Conservation (phyloP, 352 stramenopile genomes). For the Phytopythium montanum region DNA sequence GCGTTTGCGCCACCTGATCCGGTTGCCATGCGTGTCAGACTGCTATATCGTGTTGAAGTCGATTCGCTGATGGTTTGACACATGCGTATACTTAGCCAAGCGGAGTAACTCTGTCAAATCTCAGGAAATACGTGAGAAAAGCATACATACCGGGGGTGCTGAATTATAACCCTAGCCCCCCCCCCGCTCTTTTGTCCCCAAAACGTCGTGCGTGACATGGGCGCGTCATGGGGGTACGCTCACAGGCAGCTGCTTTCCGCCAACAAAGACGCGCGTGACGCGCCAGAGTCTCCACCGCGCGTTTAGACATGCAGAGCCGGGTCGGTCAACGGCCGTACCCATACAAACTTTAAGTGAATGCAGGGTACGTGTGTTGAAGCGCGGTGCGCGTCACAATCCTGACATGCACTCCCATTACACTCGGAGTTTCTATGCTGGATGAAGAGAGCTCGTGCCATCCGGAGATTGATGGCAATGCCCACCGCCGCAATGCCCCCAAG, state of each 20-base stretch:
- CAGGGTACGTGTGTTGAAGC: neutral
- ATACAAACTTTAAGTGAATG: neutral
- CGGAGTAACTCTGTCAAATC: neutral
- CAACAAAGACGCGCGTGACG: neutral
- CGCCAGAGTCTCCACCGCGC: neutral
- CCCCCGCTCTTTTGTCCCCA: slow-evolving; percentile 1
- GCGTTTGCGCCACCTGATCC: neutral
- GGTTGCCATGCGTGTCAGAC: neutral
- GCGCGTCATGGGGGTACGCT: slow-evolving; percentile 3
- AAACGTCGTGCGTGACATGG: neutral
- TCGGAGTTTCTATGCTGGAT: no score
- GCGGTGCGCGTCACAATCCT: neutral
- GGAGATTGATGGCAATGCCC: neutral
- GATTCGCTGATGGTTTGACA: neutral
- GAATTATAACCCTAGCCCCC: neutral
- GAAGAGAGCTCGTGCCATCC: no score
- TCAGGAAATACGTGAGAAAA: neutral
- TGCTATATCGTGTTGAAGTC: neutral
- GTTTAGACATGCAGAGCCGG: neutral
- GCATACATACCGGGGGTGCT: neutral
- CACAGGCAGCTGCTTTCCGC: neutral
- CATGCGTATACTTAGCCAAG: neutral
- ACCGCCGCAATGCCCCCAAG: neutral
- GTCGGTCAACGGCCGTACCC: neutral
- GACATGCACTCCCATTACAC: no score